These are phyloP conservation scores for Eutrema japonicum DNA, from an alignment of 345 rosid genomes.

Conservation along the genomic window DNA sequence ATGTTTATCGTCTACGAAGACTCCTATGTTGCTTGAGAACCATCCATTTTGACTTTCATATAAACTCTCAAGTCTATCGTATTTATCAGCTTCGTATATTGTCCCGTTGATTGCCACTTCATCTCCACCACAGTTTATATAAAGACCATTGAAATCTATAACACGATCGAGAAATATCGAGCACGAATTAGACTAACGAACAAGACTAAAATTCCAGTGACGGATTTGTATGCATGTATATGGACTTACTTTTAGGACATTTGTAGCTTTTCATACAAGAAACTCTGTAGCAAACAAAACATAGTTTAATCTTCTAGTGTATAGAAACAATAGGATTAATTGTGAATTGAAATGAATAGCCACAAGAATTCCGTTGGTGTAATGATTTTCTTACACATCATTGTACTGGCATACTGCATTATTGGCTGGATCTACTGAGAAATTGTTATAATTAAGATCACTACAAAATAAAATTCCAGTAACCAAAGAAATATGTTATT, in stretches of 20 bases:
- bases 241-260: slow-evolving; percentile 41
- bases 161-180: not conserved
- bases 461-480: slow-evolving; percentile 41
- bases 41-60: slow-evolving; percentile 41
- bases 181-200: not conserved
- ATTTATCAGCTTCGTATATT: slow-evolving; percentile 54
- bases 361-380: not conserved
- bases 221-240: not conserved
- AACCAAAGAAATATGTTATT: slow-evolving; percentile 2
- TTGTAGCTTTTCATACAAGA: slow-evolving; percentile 21
- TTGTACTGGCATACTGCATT: slow-evolving; percentile 45
- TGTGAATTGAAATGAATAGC: not conserved
- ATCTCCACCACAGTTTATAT: slow-evolving; percentile 67
- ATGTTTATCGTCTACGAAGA: slow-evolving; percentile 56
- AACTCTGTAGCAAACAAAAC: slow-evolving; percentile 7
- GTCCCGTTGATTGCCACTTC: slow-evolving; percentile 39
- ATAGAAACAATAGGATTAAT: no score
- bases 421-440: slow-evolving; percentile 45
- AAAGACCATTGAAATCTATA: slow-evolving; percentile 49
- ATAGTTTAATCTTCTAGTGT: not conserved
- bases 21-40: slow-evolving; percentile 67
- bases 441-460: slow-evolving; percentile 70
- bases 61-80: slow-evolving; percentile 45
- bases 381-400: slow-evolving; percentile 42
- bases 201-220: not conserved